A percentile compares a stretch with the other conserved stretches of the same genome.
Conservation (phyloP, 2,329 filamentous ascomycete genomes). For the Diaporthe vaccinii region DNA sequence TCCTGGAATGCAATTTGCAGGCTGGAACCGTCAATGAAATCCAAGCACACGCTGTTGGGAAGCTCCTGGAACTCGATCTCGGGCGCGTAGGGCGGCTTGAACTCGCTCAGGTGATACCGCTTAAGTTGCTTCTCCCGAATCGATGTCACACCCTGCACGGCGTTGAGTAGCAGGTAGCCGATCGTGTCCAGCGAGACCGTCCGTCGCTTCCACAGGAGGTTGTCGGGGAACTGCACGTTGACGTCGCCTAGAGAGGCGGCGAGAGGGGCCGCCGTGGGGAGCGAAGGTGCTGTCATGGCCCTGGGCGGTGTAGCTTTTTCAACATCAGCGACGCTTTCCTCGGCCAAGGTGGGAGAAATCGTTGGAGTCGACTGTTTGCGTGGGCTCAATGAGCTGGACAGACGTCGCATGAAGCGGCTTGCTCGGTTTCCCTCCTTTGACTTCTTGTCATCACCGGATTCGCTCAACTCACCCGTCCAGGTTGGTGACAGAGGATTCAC, state of each 20-base stretch:
- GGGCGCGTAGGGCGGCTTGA: slow-evolving; percentile 82
- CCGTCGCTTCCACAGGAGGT: slow-evolving; percentile 94
- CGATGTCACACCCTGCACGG: slow-evolving; percentile 68
- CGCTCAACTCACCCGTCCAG: slow-evolving; percentile 58
- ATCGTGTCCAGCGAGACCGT: slow-evolving; percentile 87
- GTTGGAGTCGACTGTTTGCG: slow-evolving; percentile 61
- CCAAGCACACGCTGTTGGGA: slow-evolving; percentile 82
- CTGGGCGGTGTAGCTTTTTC: slow-evolving; percentile 38
- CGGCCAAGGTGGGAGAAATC: slow-evolving; percentile 65
- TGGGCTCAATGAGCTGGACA: slow-evolving; percentile 66
- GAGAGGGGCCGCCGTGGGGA: slow-evolving; percentile 12
- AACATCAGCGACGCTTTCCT: slow-evolving; percentile 59
- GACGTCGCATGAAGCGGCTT: slow-evolving; percentile 70
- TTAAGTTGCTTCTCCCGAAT: slow-evolving; percentile 70
- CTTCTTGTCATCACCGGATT: slow-evolving; percentile 62
- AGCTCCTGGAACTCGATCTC: slow-evolving; percentile 94
- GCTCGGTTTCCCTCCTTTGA: slow-evolving; percentile 58
- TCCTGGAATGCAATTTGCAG: slow-evolving; percentile 76
- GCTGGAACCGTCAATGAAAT: slow-evolving; percentile 72
- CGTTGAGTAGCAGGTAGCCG: slow-evolving; percentile 85
- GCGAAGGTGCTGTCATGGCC: slow-evolving; percentile 43
- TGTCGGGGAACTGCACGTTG: slow-evolving; percentile 97
- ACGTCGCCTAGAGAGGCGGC: slow-evolving; percentile 78
- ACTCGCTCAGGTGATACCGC: slow-evolving; percentile 88
- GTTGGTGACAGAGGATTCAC: slow-evolving; percentile 55